These are phyloP conservation scores for Chlorociboria aeruginascens DNA, from an alignment of 495 filamentous ascomycete genomes.

Conservation along the genomic window DNA sequence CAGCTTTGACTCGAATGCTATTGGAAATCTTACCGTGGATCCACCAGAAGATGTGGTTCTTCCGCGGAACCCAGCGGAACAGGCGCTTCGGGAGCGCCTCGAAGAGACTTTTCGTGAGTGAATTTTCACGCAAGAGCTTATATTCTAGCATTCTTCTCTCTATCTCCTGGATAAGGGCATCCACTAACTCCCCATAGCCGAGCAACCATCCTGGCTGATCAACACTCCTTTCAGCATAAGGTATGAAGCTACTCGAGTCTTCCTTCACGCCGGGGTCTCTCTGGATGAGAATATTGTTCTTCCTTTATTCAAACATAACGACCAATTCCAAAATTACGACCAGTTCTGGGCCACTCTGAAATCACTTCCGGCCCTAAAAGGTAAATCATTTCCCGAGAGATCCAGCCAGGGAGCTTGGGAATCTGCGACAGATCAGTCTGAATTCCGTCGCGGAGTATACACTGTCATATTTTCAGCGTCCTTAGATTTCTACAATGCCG, in stretches of 20 bases:
- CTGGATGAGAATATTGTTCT: background rate
- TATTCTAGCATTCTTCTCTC: background rate
- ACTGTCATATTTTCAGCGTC: slow-evolving; percentile 8
- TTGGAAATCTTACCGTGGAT: slow-evolving; percentile 7
- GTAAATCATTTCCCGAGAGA: slow-evolving; percentile 9
- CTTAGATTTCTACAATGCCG: background rate
- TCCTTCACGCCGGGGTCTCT: slow-evolving; percentile 5
- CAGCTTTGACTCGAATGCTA: slow-evolving; percentile 6
- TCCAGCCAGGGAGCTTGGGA: slow-evolving; percentile 7
- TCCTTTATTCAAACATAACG: background rate
- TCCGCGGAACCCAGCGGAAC: background rate
- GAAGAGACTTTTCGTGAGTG: slow-evolving; percentile 13
- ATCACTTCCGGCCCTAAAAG: slow-evolving; percentile 3
- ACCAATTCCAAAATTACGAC: slow-evolving; percentile 15
- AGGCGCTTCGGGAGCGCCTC: background rate
- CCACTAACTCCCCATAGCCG: background rate
- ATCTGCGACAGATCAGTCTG: background rate
- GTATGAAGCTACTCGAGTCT: slow-evolving; percentile 16
- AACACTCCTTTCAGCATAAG: background rate
- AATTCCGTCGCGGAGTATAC: background rate
- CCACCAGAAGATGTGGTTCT: background rate
- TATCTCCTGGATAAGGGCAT: background rate
- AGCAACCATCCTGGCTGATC: background rate
- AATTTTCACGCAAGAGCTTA: background rate
- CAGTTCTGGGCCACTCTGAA: slow-evolving; percentile 9